Conservation (phyloP, 805 yeast genomes). For the Yamadazyma endophytica region DNA sequence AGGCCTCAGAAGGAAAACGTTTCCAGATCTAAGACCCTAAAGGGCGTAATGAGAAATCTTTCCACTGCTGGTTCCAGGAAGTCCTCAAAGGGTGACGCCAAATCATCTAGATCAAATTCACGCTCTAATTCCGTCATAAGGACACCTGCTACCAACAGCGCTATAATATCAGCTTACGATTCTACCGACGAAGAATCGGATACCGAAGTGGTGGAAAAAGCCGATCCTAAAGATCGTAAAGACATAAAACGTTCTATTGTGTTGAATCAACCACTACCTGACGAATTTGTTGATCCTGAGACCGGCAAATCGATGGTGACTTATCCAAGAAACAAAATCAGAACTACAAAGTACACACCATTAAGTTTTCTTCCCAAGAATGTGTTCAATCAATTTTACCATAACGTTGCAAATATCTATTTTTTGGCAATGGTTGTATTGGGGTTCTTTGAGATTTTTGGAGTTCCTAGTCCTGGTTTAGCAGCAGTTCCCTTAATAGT, state of each 20-base stretch:
- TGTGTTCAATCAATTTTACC: conserved; percentile 49
- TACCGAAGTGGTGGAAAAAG: conserved; percentile 24
- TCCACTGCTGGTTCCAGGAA: conserved; percentile 6
- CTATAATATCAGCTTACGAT: conserved; percentile 20
- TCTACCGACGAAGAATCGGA: conserved; percentile 19
- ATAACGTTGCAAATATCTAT: conserved; percentile 59
- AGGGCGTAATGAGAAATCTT: conserved; percentile 23
- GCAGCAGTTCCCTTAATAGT: conserved; percentile 81
- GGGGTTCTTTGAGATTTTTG: conserved; percentile 64
- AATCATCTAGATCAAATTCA: conserved; percentile 6
- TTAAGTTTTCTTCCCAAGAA: conserved; percentile 55
- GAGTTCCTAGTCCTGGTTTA: conserved; percentile 67
- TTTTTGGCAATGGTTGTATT: conserved; percentile 52
- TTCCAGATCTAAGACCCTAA: conserved; percentile 57
- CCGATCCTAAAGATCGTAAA: conserved; percentile 29
- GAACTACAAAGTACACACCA: conserved; percentile 75
- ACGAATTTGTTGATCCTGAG: conserved; percentile 49
- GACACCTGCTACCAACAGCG: conserved; percentile 18
- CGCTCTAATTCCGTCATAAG: conserved; percentile 14
- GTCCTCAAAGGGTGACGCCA: conserved; percentile 2
- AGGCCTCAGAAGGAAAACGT: conserved; percentile 47
- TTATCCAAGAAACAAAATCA: conserved; percentile 87
- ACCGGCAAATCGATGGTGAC: conserved; percentile 52
- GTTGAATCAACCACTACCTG: conserved; percentile 60
- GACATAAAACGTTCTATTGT: conserved; percentile 44